Evolutionary conservation across 768 basidiomycete species (phyloP), one percentile per base, ranked within the genome.

Genomic region (Cubamyces lactineus): DNA sequence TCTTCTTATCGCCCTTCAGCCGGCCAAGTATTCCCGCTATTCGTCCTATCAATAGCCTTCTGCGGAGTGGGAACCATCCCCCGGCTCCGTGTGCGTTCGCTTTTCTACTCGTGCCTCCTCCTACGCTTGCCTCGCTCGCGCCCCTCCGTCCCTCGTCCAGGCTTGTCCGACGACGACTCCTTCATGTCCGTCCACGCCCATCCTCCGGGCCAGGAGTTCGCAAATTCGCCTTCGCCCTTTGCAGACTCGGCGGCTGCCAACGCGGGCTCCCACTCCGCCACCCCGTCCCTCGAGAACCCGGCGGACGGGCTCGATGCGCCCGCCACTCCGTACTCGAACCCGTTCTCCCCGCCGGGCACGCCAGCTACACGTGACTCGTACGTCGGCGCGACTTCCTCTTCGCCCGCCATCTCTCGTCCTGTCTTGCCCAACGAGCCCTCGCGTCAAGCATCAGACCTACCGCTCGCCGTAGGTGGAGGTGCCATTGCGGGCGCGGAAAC

Each of bases 331-430:
- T 52, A 57, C 55, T 21, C 49, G 41, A 62, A 62, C 50, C 61
- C 61, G 1, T 62, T 62, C 50, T 66, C 68, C 13, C 49, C 62
- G 4, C 65, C 54, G 26, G 59, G 66, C 47, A 63, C 61, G 5
- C 67, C 66, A 17, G 61, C 21, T 17, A 34, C 61, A 15, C 64
- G 62, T 41, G 65, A 59, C 48, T 69, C 68, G 16, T 69, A 62
- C 41, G 28, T 65, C 24, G 63, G 45, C 13, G 52, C 46, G 12
- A 46, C 40, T 2, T 61, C 68, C 1, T 49, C 56, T 5, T 64
- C 68, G 1, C 58, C 67, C 16, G 60, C 58, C 15, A 42, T 54
- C 1, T 63, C 66, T n/a, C 62, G 63, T 9, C 61, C 69, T 6
- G 43, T 66, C 38, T 50, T 70, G 15, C 23, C 61, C 1, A 47